phyloP scores from a whole-genome alignment of 1,139 yeast species.

The Candida sanyaensis region DNA sequence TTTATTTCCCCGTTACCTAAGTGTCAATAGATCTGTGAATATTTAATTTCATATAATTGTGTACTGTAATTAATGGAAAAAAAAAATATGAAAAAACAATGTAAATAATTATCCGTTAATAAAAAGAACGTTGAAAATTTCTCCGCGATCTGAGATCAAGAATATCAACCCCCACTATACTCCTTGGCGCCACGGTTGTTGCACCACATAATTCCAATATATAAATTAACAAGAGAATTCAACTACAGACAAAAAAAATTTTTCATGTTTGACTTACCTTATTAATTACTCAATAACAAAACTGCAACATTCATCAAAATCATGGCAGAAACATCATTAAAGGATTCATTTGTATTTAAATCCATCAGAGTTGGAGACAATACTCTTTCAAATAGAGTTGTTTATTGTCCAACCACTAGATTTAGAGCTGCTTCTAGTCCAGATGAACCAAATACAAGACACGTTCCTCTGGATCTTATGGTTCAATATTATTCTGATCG shows the following conservation, averaged over 20 bases:
- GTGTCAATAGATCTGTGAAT: neutral
- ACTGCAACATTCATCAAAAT: neutral
- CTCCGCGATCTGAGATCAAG: neutral
- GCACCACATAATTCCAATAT: neutral
- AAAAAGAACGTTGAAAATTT: neutral
- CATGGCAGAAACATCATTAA: constrained; percentile 14
- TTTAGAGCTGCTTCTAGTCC: constrained; percentile 34
- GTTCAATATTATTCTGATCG: constrained; percentile 55
- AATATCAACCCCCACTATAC: no score
- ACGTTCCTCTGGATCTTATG: constrained; percentile 48
- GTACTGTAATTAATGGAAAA: neutral
- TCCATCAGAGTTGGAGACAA: constrained; percentile 48
- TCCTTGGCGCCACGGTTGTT: no score
- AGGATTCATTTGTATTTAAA: constrained; percentile 39
- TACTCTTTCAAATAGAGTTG: constrained; percentile 43
- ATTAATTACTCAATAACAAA: neutral
- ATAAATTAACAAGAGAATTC: neutral
- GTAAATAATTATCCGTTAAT: neutral
- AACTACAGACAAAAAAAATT: neutral
- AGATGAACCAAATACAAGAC: constrained; percentile 19
- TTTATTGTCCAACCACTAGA: constrained; percentile 58
- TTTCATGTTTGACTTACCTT: neutral
- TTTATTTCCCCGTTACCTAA: neutral
- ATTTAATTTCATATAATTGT: neutral
- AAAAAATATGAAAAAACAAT: neutral